Percentiles rank a stretch among this genome's conserved stretches.
These are phyloP conservation scores for Zea mays DNA, from an alignment of 176 grass and related monocot genomes.

Conservation along the genomic window DNA sequence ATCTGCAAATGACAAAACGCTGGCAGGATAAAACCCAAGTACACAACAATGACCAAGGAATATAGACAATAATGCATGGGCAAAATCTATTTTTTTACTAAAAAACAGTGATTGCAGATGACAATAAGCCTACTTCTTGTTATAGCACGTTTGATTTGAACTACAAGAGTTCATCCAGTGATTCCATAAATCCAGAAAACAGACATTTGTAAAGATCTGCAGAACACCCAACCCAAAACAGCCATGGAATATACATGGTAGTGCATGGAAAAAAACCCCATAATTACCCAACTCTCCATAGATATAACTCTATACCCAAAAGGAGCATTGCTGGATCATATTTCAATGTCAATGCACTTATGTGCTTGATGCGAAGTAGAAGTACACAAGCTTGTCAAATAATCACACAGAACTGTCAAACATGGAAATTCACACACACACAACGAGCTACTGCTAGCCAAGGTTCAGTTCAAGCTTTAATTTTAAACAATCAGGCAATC, in stretches of 20 bases:
- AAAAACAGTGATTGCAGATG: slow-evolving; percentile 4
- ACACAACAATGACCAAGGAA: neutral
- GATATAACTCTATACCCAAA: neutral
- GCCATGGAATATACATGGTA: neutral
- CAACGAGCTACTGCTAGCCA: neutral
- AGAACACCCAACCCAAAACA: neutral
- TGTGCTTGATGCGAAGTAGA: slow-evolving; percentile 24
- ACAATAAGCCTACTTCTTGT: neutral
- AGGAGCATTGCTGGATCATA: neutral
- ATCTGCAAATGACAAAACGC: slow-evolving; percentile 5
- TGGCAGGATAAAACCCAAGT: neutral
- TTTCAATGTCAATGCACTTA: neutral
- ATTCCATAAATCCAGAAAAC: neutral
- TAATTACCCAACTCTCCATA: neutral
- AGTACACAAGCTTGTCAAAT: slow-evolving; percentile 2
- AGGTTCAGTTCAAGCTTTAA: slow-evolving; percentile 9
- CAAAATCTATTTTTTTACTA: neutral
- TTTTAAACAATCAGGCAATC: neutral
- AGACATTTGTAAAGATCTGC: neutral
- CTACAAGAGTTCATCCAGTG: slow-evolving; percentile 21
- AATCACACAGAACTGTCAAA: slow-evolving; percentile 3
- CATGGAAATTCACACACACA: slow-evolving; percentile 19
- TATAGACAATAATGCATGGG: slow-evolving; percentile 1
- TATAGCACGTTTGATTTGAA: slow-evolving; percentile 20
- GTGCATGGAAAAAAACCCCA: neutral